Base-by-base conservation (phyloP, 768 basidiomycete genomes). In the Lentinula sp. region DNA sequence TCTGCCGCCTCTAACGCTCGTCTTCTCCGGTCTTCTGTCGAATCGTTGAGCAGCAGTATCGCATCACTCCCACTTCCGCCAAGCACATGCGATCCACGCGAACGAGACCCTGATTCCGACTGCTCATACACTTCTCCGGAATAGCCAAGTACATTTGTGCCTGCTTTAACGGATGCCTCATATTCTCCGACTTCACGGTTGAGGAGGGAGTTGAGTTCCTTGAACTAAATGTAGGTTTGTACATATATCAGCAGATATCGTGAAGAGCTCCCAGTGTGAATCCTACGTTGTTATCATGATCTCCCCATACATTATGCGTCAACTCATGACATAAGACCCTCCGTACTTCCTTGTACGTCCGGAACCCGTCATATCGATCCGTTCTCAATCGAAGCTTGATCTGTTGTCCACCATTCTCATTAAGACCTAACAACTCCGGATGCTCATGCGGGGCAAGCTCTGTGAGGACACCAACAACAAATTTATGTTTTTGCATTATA, bases 401-500 rank as follows among this genome's bases (percentile, higher is more conserved):
- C 20, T 77, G 72, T 65, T 84, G 74, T 0, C 90, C 89, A 0
- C 71, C 76, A 53, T 83, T 84, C 52, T 80, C 79, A 66, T 91
- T 91, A 42, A 90, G 76, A 0, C 91, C 90, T 3, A 90, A 77
- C 9, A 91, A 71, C 33, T 82, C 74, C 0, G 89, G 88, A 61
- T 87, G 80, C 67, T 91, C 89, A 61, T 89, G 88, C 0, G 90
- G 90, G 15, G 88, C 89, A 16, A 92, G 82, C 71, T 92, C 90
- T 1, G 89, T 91, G 48, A 91, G 75, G 2, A 87, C 62, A 0
- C 85, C 85, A 5, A 92, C 88, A 0, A 83, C 77, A 64, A 90
- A 85, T 61, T 83, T 70, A 70, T 92, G 88, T 62, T 76, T 77
- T 63, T 79, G 81, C 90, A 92, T 91, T 60, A 92, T 69, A 68